phyloP scores from a whole-genome alignment of 768 basidiomycete species.

The Mycena indigotica region DNA sequence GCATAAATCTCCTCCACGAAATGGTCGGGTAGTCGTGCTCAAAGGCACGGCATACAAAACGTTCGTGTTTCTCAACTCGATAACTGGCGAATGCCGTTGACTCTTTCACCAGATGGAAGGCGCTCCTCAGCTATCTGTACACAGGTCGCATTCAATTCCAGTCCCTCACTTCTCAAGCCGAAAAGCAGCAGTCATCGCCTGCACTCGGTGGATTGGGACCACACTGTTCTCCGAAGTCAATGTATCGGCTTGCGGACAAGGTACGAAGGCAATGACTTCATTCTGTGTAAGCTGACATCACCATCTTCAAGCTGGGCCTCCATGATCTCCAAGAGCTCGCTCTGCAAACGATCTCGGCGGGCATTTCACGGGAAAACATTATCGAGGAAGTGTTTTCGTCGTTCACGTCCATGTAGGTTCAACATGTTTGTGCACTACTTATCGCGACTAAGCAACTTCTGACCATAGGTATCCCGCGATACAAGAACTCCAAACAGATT shows the following conservation, averaged over 20 bases:
- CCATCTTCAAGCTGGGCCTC: conserved; percentile 18
- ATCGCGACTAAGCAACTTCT: not conserved
- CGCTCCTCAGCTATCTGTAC: conserved; percentile 42
- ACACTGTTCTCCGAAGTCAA: conserved; percentile 44
- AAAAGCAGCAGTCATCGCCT: too few relatives aligned
- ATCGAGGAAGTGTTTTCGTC: conserved; percentile 28
- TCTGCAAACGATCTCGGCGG: conserved; percentile 18
- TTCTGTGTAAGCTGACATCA: not conserved
- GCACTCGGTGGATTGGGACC: not conserved
- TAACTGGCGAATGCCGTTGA: too few relatives aligned
- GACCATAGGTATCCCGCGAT: conserved; percentile 11
- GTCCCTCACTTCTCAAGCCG: conserved; percentile 29
- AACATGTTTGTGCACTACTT: not conserved
- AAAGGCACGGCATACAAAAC: conserved; percentile 25
- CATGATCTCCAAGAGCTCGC: conserved; percentile 24
- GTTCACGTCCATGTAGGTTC: conserved; percentile 28
- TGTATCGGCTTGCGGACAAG: conserved; percentile 46
- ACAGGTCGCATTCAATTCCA: conserved; percentile 35
- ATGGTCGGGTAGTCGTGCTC: conserved; percentile 21
- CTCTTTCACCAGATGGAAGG: conserved; percentile 34
- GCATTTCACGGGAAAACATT: conserved; percentile 26
- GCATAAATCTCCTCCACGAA: too few relatives aligned
- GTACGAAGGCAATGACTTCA: too few relatives aligned
- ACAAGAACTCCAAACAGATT: conserved; percentile 9
- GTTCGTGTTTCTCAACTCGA: too few relatives aligned